These are phyloP conservation scores for Nannochloropsis limnetica DNA, from an alignment of 352 stramenopile genomes.

Conservation along the genomic window DNA sequence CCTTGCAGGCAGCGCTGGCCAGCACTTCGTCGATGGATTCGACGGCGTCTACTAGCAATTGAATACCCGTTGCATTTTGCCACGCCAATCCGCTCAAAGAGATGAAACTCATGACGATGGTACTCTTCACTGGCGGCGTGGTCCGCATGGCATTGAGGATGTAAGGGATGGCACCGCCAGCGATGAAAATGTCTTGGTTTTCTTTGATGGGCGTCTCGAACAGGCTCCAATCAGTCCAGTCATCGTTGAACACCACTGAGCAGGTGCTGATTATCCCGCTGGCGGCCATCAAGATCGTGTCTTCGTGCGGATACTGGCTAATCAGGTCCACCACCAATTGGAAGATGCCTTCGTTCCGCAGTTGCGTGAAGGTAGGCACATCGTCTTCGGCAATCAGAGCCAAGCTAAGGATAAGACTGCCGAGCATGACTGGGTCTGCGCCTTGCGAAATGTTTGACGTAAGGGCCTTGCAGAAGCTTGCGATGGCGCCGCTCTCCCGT, in stretches of 20 bases:
- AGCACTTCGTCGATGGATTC: neutral
- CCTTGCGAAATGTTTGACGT: neutral
- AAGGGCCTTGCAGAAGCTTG: neutral
- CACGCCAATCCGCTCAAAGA: neutral
- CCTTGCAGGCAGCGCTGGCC: neutral
- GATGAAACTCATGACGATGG: constrained; percentile 20
- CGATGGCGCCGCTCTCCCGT: neutral
- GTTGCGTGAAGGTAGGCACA: neutral
- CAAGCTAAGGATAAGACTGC: neutral
- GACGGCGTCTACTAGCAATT: neutral
- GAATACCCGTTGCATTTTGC: constrained; percentile 10
- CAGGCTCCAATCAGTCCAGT: constrained; percentile 1
- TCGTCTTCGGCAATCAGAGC: constrained; percentile 32
- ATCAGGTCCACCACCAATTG: neutral
- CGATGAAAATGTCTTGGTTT: constrained; percentile 25
- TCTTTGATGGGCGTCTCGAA: neutral
- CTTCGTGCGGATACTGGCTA: neutral
- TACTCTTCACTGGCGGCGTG: neutral
- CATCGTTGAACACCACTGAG: neutral
- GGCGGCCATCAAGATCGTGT: constrained; percentile 6
- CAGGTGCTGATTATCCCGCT: neutral
- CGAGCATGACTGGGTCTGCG: neutral
- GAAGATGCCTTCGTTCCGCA: constrained; percentile 1
- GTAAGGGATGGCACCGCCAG: neutral
- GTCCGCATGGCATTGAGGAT: neutral